Percentiles rank a stretch among this genome's conserved stretches.
Evolutionary conservation across 164 flowering plant genomes (phyloP).

Genomic region (Piper betle): DNA sequence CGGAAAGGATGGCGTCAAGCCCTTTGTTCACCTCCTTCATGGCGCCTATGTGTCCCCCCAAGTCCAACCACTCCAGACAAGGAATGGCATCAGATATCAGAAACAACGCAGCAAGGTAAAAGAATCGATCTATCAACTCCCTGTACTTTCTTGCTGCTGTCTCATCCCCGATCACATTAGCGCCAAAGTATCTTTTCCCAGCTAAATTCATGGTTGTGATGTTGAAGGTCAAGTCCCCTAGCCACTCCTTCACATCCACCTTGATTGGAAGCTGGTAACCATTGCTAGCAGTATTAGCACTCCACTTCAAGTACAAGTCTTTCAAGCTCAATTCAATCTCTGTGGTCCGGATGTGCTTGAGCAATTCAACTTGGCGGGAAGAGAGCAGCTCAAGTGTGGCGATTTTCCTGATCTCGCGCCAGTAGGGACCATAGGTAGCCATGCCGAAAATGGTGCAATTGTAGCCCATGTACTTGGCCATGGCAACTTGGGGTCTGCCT

Average conservation of each 20-base stretch:
- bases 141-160: not conserved
- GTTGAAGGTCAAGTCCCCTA: slow-evolving; percentile 18
- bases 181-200: slow-evolving; percentile 16
- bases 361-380: not conserved
- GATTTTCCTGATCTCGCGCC: not conserved
- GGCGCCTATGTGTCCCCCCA: not conserved
- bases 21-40: not conserved
- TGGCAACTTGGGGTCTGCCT: not conserved
- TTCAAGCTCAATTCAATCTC: not conserved
- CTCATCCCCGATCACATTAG: not conserved
- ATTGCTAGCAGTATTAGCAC: not conserved
- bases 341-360: not conserved
- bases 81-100: not conserved
- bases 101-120: not conserved
- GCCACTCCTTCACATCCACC: slow-evolving; percentile 16
- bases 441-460: slow-evolving; percentile 1
- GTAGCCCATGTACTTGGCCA: slow-evolving; percentile 2
- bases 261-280: not conserved
- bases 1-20: not conserved
- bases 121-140: not conserved
- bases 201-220: slow-evolving; percentile 26
- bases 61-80: not conserved
- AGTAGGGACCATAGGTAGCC: slow-evolving; percentile 3
- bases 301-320: not conserved
- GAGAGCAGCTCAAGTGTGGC: not conserved